Conservation (phyloP, 1,139 yeast species). For the Zhuliangozyma parablackwelliae region DNA sequence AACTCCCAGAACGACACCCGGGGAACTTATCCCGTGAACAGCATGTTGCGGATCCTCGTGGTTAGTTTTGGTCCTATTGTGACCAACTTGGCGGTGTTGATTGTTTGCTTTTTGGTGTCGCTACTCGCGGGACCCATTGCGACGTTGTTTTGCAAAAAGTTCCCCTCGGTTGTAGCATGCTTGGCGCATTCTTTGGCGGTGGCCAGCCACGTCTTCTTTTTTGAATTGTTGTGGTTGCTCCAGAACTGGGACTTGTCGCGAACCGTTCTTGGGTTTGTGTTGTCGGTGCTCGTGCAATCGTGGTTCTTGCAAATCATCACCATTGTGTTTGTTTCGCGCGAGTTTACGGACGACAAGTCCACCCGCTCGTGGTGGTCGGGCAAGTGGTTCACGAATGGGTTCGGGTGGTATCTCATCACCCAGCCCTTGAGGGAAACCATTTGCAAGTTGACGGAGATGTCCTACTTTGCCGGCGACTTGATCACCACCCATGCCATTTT, state of each 20-base stretch:
- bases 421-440: conserved; percentile 54
- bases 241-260: conserved; percentile 51
- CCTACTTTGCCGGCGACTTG: conserved; percentile 52
- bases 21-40: conserved; percentile 23
- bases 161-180: conserved; percentile 43
- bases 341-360: conserved; percentile 44
- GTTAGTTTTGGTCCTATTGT: conserved; percentile 46
- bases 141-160: conserved; percentile 27
- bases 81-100: conserved; percentile 35
- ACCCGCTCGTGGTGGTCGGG: conserved; percentile 71
- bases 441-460: conserved; percentile 52
- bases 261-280: conserved; percentile 46
- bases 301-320: conserved; percentile 39
- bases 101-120: conserved; percentile 39
- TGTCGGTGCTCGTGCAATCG: conserved; percentile 38
- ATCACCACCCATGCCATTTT: conserved; percentile 49
- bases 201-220: conserved; percentile 38
- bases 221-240: conserved; percentile 47
- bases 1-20: conserved; percentile 40
- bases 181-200: conserved; percentile 42
- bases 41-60: conserved; percentile 36
- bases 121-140: conserved; percentile 43
- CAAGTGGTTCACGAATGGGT: conserved; percentile 51
- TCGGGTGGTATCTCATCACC: conserved; percentile 47
- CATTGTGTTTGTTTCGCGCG: conserved; percentile 42